phyloP scores from a whole-genome alignment of 805 yeast species.

The Saccharomycopsis vini region DNA sequence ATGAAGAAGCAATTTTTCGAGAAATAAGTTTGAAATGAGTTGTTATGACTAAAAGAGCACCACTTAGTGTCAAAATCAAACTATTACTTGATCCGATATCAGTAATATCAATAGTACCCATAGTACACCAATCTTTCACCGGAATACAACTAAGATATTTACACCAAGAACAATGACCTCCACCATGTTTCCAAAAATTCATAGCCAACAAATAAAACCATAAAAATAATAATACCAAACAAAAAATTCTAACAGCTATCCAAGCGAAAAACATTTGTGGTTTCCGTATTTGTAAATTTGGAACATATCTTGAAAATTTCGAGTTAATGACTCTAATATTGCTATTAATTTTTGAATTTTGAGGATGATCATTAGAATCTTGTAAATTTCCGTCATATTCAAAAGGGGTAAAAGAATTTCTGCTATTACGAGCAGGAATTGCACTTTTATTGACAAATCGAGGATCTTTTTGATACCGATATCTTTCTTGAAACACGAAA shows the following conservation, averaged over 20 bases:
- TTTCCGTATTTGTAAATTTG: conserved; percentile 24
- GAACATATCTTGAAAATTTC: conserved; percentile 19
- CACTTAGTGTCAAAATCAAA: conserved; percentile 7
- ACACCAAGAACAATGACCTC: conserved; percentile 59
- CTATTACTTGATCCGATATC: conserved; percentile 14
- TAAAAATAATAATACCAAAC: conserved; percentile 37
- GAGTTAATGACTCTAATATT: conserved; percentile 20
- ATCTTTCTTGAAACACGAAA: conserved; percentile 26
- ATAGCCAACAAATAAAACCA: conserved; percentile 41
- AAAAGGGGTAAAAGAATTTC: conserved; percentile 19
- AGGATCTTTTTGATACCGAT: conserved; percentile 19
- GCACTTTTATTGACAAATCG: conserved; percentile 16
- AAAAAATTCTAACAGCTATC: conserved; percentile 39
- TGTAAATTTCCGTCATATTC: conserved; percentile 17
- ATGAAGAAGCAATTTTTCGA: too few species aligned
- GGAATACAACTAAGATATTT: conserved; percentile 65
- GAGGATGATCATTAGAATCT: conserved; percentile 1
- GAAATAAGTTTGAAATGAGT: conserved; percentile 9
- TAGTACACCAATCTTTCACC: conserved; percentile 55
- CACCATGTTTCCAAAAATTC: conserved; percentile 41
- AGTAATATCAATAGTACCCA: conserved; percentile 21
- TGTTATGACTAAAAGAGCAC: conserved; percentile 3
- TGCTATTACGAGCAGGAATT: conserved; percentile 19
- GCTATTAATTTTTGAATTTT: conserved; percentile 21
- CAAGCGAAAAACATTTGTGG: conserved; percentile 40